Percentiles rank a stretch among this genome's conserved stretches.
phyloP scores from a whole-genome alignment of 306 rosid species.

The Alnus rubra region DNA sequence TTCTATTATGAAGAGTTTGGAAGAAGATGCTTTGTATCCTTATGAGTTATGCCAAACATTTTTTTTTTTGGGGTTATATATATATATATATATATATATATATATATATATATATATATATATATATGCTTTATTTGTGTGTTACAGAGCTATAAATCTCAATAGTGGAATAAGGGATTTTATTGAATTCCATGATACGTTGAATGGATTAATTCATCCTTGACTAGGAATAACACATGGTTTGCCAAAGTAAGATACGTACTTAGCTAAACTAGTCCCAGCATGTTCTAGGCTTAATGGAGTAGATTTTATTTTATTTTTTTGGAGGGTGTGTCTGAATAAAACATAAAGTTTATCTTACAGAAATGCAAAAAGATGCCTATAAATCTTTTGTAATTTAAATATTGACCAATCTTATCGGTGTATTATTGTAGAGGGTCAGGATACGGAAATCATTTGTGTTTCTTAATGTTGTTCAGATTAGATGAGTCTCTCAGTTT shows the following conservation, averaged over 20 bases:
- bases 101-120: too few species aligned
- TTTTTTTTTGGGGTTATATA: too few species aligned
- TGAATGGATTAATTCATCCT: neutral
- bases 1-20: constrained; percentile 41
- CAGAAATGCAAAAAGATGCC: too few species aligned
- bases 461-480: constrained; percentile 43
- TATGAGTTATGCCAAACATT: neutral
- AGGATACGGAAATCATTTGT: neutral
- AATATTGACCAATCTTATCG: neutral
- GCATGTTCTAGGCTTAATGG: neutral
- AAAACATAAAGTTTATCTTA: too few species aligned
- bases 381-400: too few species aligned
- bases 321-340: too few species aligned
- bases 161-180: neutral
- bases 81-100: too few species aligned
- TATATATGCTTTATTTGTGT: neutral
- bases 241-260: neutral
- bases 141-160: neutral
- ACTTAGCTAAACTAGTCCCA: neutral
- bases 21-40: constrained; percentile 75
- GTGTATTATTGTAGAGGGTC: neutral
- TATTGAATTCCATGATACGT: neutral
- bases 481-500: constrained; percentile 76
- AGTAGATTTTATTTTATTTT: neutral
- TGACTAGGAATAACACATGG: neutral